Evolutionary conservation across 306 rosid genomes (phyloP).

Genomic region (Acmispon strigosus): DNA sequence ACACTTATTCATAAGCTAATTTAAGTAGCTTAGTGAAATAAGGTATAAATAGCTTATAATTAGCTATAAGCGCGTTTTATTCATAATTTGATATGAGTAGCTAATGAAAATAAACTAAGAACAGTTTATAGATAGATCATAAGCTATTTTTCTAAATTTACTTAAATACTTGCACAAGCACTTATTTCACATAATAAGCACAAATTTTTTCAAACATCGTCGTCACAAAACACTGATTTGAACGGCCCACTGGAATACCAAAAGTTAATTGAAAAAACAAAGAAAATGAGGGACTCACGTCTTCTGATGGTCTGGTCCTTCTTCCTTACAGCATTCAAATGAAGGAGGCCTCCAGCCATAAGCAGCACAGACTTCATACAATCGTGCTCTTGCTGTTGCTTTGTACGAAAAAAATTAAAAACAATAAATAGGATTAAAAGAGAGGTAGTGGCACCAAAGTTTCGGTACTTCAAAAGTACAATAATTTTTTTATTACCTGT

Average conservation of each 20-base stretch:
- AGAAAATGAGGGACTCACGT: constrained; percentile 27
- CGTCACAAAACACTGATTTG: background rate
- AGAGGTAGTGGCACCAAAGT: background rate
- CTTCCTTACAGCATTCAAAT: constrained; percentile 71
- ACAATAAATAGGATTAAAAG: constrained; percentile 6
- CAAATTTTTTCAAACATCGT: no score
- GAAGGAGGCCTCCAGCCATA: constrained; percentile 62
- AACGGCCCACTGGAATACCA: background rate
- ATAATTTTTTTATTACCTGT: constrained; percentile 38
- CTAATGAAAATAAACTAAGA: no score
- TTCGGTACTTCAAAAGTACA: constrained; percentile 10
- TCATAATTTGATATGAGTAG: no score
- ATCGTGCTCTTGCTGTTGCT: constrained; percentile 52
- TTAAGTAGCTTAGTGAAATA: no score
- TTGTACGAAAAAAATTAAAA: constrained; percentile 26
- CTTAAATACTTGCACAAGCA: no score
- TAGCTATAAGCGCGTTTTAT: no score
- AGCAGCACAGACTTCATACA: constrained; percentile 61
- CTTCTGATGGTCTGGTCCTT: constrained; percentile 73
- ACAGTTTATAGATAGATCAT: no score
- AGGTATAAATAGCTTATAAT: no score
- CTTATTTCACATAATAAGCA: no score
- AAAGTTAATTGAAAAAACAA: background rate
- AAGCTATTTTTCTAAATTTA: no score
- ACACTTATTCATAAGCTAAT: no score